These are phyloP conservation scores for Parafenestella ontariensis DNA, from an alignment of 2,329 filamentous ascomycete species.

Conservation along the genomic window DNA sequence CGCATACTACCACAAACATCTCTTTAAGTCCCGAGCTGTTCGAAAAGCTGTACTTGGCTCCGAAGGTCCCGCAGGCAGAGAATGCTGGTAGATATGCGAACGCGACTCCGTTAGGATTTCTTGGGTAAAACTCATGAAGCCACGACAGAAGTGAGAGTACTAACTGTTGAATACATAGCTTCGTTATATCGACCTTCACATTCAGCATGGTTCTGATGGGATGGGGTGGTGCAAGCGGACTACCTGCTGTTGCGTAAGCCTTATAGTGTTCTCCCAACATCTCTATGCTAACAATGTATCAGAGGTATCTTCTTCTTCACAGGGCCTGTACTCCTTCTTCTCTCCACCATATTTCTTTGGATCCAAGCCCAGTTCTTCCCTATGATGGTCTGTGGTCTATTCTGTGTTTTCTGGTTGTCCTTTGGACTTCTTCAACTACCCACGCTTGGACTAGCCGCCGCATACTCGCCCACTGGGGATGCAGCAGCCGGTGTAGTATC, in stretches of 20 bases:
- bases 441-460: constrained; percentile 54
- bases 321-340: constrained; percentile 57
- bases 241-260: constrained; percentile 44
- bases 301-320: constrained; percentile 53
- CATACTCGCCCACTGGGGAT: constrained; percentile 52
- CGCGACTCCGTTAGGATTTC: constrained; percentile 37
- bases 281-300: not conserved
- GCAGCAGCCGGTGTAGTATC: constrained; percentile 55
- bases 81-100: constrained; percentile 28
- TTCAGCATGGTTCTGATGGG: constrained; percentile 52
- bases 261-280: not conserved
- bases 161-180: constrained; percentile 19
- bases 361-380: constrained; percentile 46
- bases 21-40: constrained; percentile 38
- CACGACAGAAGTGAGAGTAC: not conserved
- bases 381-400: constrained; percentile 62
- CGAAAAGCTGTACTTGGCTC: constrained; percentile 37
- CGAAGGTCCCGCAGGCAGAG: constrained; percentile 32
- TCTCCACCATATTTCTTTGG: constrained; percentile 61
- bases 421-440: constrained; percentile 61
- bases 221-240: constrained; percentile 48
- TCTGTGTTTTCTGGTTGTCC: constrained; percentile 59
- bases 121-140: constrained; percentile 23
- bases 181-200: constrained; percentile 51
- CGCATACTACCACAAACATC: constrained; percentile 35